Conservation (phyloP, 1,284 basidiomycete species). For the Fistulina hepatica region DNA sequence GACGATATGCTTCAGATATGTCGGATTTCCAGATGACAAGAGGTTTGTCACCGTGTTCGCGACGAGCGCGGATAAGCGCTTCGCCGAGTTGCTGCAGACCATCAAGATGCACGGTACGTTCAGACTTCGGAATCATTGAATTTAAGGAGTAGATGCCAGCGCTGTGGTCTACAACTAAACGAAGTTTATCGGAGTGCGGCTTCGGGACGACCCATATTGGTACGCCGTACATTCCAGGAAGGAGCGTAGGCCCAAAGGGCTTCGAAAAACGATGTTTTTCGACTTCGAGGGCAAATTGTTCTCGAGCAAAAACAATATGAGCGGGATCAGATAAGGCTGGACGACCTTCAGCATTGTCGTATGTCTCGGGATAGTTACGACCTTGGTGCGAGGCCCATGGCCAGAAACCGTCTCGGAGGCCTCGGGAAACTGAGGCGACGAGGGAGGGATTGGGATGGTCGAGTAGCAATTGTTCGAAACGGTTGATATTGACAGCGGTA, state of each 20-base stretch:
- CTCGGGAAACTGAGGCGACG: constrained; percentile 23
- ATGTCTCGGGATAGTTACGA: no score
- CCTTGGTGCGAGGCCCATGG: no score
- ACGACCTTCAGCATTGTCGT: no score
- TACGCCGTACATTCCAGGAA: constrained; percentile 36
- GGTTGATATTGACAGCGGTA: constrained; percentile 26
- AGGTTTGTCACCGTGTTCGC: constrained; percentile 1
- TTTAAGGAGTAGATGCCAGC: constrained; percentile 26
- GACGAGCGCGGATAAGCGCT: constrained; percentile 9
- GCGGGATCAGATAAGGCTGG: no score
- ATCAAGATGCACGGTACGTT: constrained; percentile 19
- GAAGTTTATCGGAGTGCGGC: constrained; percentile 24
- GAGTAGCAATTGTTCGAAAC: constrained; percentile 19
- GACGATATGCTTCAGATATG: constrained; percentile 26
- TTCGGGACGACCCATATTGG: constrained; percentile 33
- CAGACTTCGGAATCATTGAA: constrained; percentile 22
- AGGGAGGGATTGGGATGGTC: constrained; percentile 27
- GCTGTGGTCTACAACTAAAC: constrained; percentile 30
- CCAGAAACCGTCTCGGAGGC: constrained; percentile 31
- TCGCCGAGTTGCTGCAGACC: constrained; percentile 19
- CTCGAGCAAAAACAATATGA: constrained; percentile 18
- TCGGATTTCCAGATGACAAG: constrained; percentile 29
- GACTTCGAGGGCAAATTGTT: constrained; percentile 26
- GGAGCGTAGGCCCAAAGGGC: constrained; percentile 26
- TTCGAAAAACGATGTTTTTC: constrained; percentile 24